Evolutionary conservation across 768 basidiomycete genomes (phyloP).

Genomic region (Podaxis pistillaris): DNA sequence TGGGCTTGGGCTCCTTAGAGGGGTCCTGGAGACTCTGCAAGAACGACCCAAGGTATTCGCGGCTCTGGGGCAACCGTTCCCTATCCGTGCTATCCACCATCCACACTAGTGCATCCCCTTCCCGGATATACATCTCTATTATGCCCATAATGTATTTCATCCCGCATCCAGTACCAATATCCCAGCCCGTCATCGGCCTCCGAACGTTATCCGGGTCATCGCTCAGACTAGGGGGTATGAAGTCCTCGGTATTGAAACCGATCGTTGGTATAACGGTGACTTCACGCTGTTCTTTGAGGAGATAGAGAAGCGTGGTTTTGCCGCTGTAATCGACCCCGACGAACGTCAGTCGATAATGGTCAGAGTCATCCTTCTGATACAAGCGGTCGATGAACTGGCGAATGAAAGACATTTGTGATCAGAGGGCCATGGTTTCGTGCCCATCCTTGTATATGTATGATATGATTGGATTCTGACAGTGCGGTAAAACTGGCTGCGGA

Average conservation of each 20-base stretch:
- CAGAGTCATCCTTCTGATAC: slow-evolving; percentile 18
- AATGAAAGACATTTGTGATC: slow-evolving; percentile 17
- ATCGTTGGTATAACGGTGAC: slow-evolving; percentile 39
- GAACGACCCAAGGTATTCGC: slow-evolving; percentile 41
- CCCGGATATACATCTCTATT: slow-evolving; percentile 22
- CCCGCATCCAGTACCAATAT: slow-evolving; percentile 54
- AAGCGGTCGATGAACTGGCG: slow-evolving; percentile 30
- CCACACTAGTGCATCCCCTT: slow-evolving; percentile 60
- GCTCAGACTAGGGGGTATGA: slow-evolving; percentile 26
- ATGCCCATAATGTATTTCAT: slow-evolving; percentile 37
- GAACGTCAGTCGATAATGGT: slow-evolving; percentile 23
- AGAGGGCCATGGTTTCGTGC: not conserved
- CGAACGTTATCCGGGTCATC: not conserved
- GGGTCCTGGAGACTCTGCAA: slow-evolving; percentile 36
- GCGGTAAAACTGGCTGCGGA: not conserved
- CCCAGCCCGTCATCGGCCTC: slow-evolving; percentile 50
- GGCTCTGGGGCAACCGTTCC: slow-evolving; percentile 49
- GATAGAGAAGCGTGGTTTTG: slow-evolving; percentile 48
- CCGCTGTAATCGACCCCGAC: slow-evolving; percentile 39
- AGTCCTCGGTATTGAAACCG: slow-evolving; percentile 61
- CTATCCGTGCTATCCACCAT: slow-evolving; percentile 58
- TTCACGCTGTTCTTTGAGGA: slow-evolving; percentile 37
- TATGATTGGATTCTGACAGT: not conserved
- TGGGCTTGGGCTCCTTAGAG: slow-evolving; percentile 17
- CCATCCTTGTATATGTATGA: not conserved